A percentile compares a stretch with the other conserved stretches of the same genome.
Evolutionary conservation across 2,329 filamentous ascomycete genomes (phyloP).

Genomic region (Biscogniauxia marginata): DNA sequence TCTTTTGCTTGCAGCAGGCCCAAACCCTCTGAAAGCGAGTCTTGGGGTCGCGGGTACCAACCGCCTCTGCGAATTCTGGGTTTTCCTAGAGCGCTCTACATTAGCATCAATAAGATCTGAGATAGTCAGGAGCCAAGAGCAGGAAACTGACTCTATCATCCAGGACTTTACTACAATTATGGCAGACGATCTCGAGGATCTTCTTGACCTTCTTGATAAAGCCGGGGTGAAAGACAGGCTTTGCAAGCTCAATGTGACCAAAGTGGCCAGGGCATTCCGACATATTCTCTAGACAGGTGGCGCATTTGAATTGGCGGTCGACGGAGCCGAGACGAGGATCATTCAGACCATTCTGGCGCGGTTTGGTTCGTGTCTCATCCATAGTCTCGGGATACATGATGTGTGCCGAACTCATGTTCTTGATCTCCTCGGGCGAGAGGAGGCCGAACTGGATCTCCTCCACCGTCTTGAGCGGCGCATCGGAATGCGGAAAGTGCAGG

Average conservation of each 20-base stretch:
- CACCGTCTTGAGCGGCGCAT: conserved; percentile 93
- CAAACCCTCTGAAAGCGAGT: conserved; percentile 90
- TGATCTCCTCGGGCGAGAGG: conserved; percentile 97
- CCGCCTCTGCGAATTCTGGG: conserved; percentile 76
- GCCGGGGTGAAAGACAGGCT: conserved; percentile 90
- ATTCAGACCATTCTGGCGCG: conserved; percentile 88
- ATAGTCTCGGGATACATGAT: conserved; percentile 99
- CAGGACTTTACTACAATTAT: conserved; percentile 97
- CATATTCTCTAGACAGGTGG: conserved; percentile 94
- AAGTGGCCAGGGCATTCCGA: conserved; percentile 97
- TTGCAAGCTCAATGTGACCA: conserved; percentile 95
- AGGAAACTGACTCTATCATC: conserved; percentile 93
- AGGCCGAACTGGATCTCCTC: conserved; percentile 99
- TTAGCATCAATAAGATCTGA: conserved; percentile 60
- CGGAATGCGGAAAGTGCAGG: conserved; percentile 85
- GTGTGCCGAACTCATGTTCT: conserved; percentile 95
- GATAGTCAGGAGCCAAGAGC: conserved; percentile 53
- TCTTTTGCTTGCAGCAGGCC: conserved; percentile 87
- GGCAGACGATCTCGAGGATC: conserved; percentile 96
- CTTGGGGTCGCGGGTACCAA: conserved; percentile 87
- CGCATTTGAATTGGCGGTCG: conserved; percentile 92
- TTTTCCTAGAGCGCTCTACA: conserved; percentile 66
- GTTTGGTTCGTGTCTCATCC: conserved; percentile 91
- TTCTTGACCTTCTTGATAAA: conserved; percentile 99
- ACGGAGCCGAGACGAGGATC: conserved; percentile 96